phyloP scores from a whole-genome alignment of 768 basidiomycete species.

The Termitomyces heimii region DNA sequence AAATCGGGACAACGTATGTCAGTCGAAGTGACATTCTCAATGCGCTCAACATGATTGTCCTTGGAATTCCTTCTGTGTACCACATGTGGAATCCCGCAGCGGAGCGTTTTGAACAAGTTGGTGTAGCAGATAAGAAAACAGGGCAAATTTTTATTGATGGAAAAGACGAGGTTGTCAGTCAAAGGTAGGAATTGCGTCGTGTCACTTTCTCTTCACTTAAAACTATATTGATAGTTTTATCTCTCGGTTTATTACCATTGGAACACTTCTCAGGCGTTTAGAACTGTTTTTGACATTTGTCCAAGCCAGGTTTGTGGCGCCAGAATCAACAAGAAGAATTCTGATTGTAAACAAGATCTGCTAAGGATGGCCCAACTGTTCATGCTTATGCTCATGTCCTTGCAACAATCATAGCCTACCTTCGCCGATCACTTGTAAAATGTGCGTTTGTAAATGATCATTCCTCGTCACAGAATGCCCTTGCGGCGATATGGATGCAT shows the following conservation, averaged over 20 bases:
- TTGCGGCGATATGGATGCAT: constrained; percentile 42
- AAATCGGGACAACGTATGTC: constrained; percentile 35
- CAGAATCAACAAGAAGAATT: neutral
- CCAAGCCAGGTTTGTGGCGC: constrained; percentile 38
- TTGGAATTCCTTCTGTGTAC: constrained; percentile 64
- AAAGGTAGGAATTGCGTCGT: constrained; percentile 36
- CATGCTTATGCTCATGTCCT: constrained; percentile 66
- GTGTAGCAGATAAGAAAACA: constrained; percentile 25
- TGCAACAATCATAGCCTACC: constrained; percentile 44
- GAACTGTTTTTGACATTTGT: constrained; percentile 46
- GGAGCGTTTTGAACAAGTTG: constrained; percentile 53
- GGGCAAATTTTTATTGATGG: constrained; percentile 45
- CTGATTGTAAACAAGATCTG: constrained; percentile 26
- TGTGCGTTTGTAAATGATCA: constrained; percentile 30
- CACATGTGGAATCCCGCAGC: constrained; percentile 53
- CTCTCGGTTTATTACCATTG: constrained; percentile 60
- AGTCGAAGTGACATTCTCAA: constrained; percentile 41
- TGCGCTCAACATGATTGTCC: constrained; percentile 48
- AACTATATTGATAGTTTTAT: constrained; percentile 37
- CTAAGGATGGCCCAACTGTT: constrained; percentile 44
- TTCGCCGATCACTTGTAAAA: constrained; percentile 40
- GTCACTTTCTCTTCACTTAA: neutral
- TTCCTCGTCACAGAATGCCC: constrained; percentile 14
- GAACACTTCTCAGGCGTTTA: constrained; percentile 60
- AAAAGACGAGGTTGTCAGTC: constrained; percentile 48